These are phyloP conservation scores for Psilocybe azurescens DNA, from an alignment of 768 basidiomycete genomes.

Conservation along the genomic window DNA sequence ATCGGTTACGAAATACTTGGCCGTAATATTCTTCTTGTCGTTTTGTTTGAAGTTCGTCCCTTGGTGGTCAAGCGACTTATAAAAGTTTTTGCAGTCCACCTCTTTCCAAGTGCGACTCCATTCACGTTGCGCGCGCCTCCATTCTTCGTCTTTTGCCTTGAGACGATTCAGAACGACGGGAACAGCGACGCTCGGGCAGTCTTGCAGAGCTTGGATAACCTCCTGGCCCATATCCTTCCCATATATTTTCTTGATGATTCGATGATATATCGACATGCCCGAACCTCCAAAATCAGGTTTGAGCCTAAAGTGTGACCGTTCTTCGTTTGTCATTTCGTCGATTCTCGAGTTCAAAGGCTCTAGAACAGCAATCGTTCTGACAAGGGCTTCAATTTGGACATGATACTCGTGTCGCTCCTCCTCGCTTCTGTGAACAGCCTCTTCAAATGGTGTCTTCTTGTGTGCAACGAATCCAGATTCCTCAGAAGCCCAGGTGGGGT, in stretches of 20 bases:
- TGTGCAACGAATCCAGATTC: slow-evolving; percentile 93
- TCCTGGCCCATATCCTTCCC: slow-evolving; percentile 79
- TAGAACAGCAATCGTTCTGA: slow-evolving; percentile 88
- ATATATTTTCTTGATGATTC: slow-evolving; percentile 94
- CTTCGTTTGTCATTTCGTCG: slow-evolving; percentile 88
- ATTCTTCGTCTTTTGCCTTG: slow-evolving; percentile 96
- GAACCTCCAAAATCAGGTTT: slow-evolving; percentile 90
- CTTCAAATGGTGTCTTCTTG: slow-evolving; percentile 97
- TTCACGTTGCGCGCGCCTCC: slow-evolving; percentile 92
- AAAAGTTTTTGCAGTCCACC: slow-evolving; percentile 96
- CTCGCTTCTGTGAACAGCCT: slow-evolving; percentile 94
- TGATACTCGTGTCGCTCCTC: slow-evolving; percentile 99
- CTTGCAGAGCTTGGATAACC: slow-evolving; percentile 86
- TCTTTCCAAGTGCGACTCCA: slow-evolving; percentile 98
- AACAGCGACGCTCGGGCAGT: slow-evolving; percentile 87
- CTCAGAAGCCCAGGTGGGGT: slow-evolving; percentile 98
- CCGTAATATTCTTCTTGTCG: slow-evolving; percentile 92
- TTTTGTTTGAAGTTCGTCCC: slow-evolving; percentile 93
- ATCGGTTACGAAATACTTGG: slow-evolving; percentile 81
- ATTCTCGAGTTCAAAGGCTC: slow-evolving; percentile 88
- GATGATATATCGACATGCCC: slow-evolving; percentile 87
- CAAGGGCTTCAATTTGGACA: slow-evolving; percentile 90
- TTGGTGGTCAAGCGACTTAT: slow-evolving; percentile 97
- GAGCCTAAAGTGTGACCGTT: slow-evolving; percentile 80
- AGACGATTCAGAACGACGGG: slow-evolving; percentile 90